Conservation (phyloP, 495 filamentous ascomycete genomes). For the Aspergillus sparsus region DNA sequence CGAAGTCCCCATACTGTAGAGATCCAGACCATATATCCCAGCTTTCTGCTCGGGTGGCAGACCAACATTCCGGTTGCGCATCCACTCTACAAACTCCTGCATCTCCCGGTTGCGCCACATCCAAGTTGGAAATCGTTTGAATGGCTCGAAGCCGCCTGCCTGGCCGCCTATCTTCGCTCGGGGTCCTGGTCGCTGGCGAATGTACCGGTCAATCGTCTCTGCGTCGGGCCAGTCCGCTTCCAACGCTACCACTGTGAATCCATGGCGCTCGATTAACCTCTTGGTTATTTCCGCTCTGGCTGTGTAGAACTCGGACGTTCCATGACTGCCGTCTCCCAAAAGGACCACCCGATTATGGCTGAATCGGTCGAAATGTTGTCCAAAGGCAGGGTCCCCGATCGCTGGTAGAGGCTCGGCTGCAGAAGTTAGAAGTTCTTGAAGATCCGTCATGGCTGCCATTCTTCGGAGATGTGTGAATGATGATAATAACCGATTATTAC, state of each 20-base stretch:
- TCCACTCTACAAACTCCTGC: conserved; percentile 59
- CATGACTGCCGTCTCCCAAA: conserved; percentile 59
- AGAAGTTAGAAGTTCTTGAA: conserved; percentile 39
- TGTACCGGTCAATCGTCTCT: conserved; percentile 58
- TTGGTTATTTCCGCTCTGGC: conserved; percentile 58
- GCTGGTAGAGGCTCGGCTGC: conserved; percentile 43
- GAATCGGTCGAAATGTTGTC: conserved; percentile 46
- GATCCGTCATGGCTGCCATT: conserved; percentile 28
- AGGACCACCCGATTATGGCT: conserved; percentile 49
- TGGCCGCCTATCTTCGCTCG: conserved; percentile 35
- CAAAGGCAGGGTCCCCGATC: conserved; percentile 41
- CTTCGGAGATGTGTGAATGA: not conserved
- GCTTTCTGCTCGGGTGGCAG: conserved; percentile 36
- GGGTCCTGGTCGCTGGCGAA: conserved; percentile 47
- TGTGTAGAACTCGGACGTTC: conserved; percentile 60
- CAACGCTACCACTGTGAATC: conserved; percentile 56
- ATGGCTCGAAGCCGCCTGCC: conserved; percentile 36
- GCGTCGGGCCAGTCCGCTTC: conserved; percentile 65
- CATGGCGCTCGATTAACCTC: conserved; percentile 52
- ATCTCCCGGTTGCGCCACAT: conserved; percentile 63
- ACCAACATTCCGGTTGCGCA: conserved; percentile 46
- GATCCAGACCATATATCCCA: conserved; percentile 57
- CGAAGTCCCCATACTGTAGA: conserved; percentile 56
- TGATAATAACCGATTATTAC: not conserved
- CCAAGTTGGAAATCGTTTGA: conserved; percentile 60